Evolutionary conservation across 371 early-diverging fungal genomes (phyloP), one percentile per base, ranked within the genome.

Genomic region (Mortierella sp.): DNA sequence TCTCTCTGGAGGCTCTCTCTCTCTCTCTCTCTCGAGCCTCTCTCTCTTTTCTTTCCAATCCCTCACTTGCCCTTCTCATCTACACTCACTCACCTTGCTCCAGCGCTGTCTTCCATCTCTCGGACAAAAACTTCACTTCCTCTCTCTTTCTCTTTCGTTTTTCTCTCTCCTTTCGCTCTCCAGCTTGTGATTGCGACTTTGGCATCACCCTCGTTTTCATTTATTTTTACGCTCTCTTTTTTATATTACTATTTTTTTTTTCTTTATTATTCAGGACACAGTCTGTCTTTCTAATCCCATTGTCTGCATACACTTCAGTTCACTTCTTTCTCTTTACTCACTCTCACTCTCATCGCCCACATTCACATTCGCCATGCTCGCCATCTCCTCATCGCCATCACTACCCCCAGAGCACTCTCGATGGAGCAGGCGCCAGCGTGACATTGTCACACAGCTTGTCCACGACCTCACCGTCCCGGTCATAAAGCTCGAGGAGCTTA

Each of bases 401-500:
- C 9, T 37, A 9, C 37, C 37, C 9, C 37, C 37, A 5, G 37
- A 37, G 9, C 64, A 72, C n/a, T 37, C 65, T n/a, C 61, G 58
- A 55, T 79, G 73, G 73, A 66, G 59, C 29, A 56, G 65, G 14
- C 63, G 55, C 4, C 80, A 79, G 57, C 43, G 45, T 15, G 37
- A 60, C 23, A 60, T 50, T 15, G 29, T 73, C 4, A 45, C 43
- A 7, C 23, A 21, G 15, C 46, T 79, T 57, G 66, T 64, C 1
- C 7, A 64, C 5, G 60, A 69, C 14, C 66, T 79, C 52, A 66
- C 69, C 0, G 44, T 79, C 6, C 62, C 79, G 6, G 72, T 62
- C 26, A 18, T 21, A 5, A 30, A 71, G 21, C 59, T 77, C 43
- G 72, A 77, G 28, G 16, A 18, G 12, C 59, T 79, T 46, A 47